Evolutionary conservation across 2,329 filamentous ascomycete genomes (phyloP).

Genomic region (Raffaelea albimanens): DNA sequence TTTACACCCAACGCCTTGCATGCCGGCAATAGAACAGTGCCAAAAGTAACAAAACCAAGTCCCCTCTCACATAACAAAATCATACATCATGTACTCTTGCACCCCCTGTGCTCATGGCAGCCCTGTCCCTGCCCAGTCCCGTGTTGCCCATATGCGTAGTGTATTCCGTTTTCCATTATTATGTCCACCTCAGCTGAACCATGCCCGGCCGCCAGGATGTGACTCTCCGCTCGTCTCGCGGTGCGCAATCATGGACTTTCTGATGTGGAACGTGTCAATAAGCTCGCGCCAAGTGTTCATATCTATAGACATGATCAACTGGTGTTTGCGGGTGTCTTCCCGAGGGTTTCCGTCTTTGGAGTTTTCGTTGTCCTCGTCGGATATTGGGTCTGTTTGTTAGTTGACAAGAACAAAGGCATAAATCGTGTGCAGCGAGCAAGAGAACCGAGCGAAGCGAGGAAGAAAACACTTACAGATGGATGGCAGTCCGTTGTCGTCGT

Average conservation of each 20-base stretch:
- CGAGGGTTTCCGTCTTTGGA: conserved; percentile 2
- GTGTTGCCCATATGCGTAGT: too few species aligned
- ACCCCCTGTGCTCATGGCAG: neutral
- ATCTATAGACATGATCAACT: conserved; percentile 83
- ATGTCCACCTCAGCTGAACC: conserved; percentile 7
- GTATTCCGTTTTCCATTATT: neutral
- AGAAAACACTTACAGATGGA: conserved; percentile 58
- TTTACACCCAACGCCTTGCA: too few species aligned
- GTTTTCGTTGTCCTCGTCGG: conserved; percentile 35
- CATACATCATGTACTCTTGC: neutral
- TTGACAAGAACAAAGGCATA: neutral
- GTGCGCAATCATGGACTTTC: conserved; percentile 76
- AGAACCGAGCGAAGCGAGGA: neutral
- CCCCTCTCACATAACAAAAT: neutral
- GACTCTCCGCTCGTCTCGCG: conserved; percentile 35
- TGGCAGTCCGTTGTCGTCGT: conserved; percentile 67
- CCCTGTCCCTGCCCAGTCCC: too few species aligned
- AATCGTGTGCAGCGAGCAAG: neutral
- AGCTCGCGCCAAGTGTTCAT: conserved; percentile 75
- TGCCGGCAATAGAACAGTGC: too few species aligned
- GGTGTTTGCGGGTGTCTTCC: conserved; percentile 44
- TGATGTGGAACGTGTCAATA: conserved; percentile 66
- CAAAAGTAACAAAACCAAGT: too few species aligned
- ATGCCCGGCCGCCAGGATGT: conserved; percentile 10
- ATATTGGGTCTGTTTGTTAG: conserved; percentile 27